Base-by-base conservation (phyloP, 164 flowering plant genomes). In the Tetrastigma voinierianum region DNA sequence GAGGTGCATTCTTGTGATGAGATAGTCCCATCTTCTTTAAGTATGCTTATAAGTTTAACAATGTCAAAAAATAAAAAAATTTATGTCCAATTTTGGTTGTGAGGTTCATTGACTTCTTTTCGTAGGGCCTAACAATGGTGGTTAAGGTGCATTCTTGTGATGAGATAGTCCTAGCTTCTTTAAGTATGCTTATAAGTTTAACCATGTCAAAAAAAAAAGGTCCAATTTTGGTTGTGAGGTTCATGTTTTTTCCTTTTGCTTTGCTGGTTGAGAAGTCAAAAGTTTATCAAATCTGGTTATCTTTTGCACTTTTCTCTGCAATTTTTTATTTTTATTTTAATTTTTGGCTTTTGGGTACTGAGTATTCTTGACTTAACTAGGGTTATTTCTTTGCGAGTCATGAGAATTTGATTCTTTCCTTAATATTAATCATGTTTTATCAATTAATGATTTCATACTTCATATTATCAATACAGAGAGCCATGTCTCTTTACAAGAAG, bases 401-500 rank as follows among this genome's bases (percentile, higher is more conserved):
- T 32, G 40, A 32, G 6, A 32, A 32, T 32, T 32, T 32, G 13
- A 17, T 10, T 2, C 19, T 59, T 18, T n/a, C 0, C 0, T 32
- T 32, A 25, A 1, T 12, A 19, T 59, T 3, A 24, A 14, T 43
- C 10, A 13, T n/a, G 18, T 20, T 9, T 20, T 58, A 21, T 13
- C 43, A 56, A 21, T 21, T 20, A 19, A 21, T 20, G 4, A 19
- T 23, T 56, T 20, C 15, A 59, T 5, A 14, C n/a, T n/a, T 49
- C 1, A 16, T 32, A 32, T 32, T 3, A 32, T 32, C 40, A 4
- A 32, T 18, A 66, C 70, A 71, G 74, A 66, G 68, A 48, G 74
- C 74, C 20, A 59, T 71, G 66, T 71, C 74, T 7, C 49, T 71
- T 25, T 71, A 71, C 61, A 66, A 62, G 69, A 55, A 61, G 66